Evolutionary conservation across 176 grass and related monocot species (phyloP).

Genomic region (Avena insularis): DNA sequence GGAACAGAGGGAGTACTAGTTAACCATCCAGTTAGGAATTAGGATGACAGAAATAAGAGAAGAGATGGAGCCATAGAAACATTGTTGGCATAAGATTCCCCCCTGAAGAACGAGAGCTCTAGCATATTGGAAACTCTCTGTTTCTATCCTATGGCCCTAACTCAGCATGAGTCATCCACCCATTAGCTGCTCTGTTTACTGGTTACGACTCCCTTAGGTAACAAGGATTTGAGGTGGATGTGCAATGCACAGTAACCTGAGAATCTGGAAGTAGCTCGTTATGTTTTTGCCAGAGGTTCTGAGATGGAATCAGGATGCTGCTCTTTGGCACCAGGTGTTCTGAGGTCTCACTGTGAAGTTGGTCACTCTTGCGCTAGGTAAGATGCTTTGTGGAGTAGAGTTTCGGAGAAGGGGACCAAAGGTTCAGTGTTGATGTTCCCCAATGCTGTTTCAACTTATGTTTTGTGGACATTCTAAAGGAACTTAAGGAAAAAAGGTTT

Average conservation of each 20-base stretch:
- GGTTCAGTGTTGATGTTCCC: background rate
- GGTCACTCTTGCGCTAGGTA: background rate
- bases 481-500: background rate
- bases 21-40: background rate
- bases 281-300: background rate
- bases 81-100: too few species aligned
- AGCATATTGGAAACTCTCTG: background rate
- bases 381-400: background rate
- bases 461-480: background rate
- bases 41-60: background rate
- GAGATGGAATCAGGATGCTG: background rate
- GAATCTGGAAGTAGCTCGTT: background rate
- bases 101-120: background rate
- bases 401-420: background rate
- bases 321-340: background rate
- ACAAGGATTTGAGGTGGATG: background rate
- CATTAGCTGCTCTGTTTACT: background rate
- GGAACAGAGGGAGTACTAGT: background rate
- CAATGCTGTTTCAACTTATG: background rate
- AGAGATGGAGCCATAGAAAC: background rate
- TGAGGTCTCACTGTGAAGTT: background rate
- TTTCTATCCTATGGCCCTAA: background rate
- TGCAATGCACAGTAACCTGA: background rate
- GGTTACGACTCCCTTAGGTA: background rate
- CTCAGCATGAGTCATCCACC: background rate